These are phyloP conservation scores for Fusarium temperatum DNA, from an alignment of 2,329 filamentous ascomycete species.

Conservation along the genomic window DNA sequence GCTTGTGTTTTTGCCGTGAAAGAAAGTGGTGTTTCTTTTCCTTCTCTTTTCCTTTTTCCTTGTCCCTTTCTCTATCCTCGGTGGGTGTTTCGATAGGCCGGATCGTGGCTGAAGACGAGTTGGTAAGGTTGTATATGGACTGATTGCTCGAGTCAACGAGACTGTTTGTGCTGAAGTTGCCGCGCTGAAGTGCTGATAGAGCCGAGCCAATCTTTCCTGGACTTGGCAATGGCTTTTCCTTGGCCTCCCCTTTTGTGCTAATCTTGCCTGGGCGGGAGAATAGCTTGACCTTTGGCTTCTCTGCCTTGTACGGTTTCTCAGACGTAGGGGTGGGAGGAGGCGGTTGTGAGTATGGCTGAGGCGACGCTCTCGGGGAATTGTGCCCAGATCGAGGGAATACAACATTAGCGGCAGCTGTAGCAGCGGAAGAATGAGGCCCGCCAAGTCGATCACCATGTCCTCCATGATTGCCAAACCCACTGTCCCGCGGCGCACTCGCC, in stretches of 20 bases:
- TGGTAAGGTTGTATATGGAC: constrained; percentile 77
- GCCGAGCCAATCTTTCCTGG: constrained; percentile 76
- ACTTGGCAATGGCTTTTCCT: constrained; percentile 74
- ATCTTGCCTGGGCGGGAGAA: constrained; percentile 83
- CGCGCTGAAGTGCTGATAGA: constrained; percentile 70
- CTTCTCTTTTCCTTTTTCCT: constrained; percentile 67
- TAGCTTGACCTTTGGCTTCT: constrained; percentile 83
- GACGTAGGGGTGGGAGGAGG: constrained; percentile 51
- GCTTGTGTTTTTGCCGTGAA: constrained; percentile 80
- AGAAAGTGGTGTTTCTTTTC: constrained; percentile 84
- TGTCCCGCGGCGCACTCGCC: constrained; percentile 69
- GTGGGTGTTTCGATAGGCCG: constrained; percentile 66
- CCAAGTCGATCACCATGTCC: constrained; percentile 62
- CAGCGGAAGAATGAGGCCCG: constrained; percentile 69
- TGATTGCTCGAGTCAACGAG: constrained; percentile 68
- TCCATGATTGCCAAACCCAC: constrained; percentile 58
- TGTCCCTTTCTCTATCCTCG: constrained; percentile 55
- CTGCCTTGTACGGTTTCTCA: constrained; percentile 69
- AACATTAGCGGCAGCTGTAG: constrained; percentile 75
- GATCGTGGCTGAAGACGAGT: constrained; percentile 80
- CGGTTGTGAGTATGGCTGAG: constrained; percentile 49
- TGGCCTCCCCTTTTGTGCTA: constrained; percentile 72
- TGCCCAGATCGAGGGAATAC: constrained; percentile 75
- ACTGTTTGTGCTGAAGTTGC: constrained; percentile 76
- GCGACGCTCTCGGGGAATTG: constrained; percentile 57